phyloP scores from a whole-genome alignment of 1,284 basidiomycete species.

The Somion occarium region DNA sequence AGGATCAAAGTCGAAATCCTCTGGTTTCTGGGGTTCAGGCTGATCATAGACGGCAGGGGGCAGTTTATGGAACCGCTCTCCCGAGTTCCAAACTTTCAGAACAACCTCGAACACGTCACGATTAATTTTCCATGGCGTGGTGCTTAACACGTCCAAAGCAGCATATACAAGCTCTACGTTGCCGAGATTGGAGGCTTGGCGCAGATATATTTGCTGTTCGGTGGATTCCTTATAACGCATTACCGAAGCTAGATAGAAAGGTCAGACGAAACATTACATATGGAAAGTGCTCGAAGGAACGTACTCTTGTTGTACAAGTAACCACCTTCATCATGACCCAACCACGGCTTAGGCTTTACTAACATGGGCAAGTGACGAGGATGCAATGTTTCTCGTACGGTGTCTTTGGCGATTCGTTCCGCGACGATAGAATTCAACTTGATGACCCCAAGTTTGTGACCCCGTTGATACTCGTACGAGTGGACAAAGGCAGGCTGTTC shows the following conservation, averaged over 20 bases:
- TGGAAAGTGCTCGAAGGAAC: slow-evolving; percentile 19
- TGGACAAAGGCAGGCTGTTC: slow-evolving; percentile 91
- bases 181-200: slow-evolving; percentile 70
- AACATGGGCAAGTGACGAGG: slow-evolving; percentile 97
- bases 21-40: slow-evolving; percentile 63
- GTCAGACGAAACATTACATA: neutral
- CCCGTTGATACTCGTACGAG: slow-evolving; percentile 90
- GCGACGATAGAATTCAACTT: slow-evolving; percentile 82
- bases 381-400: slow-evolving; percentile 74
- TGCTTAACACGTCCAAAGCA: slow-evolving; percentile 87
- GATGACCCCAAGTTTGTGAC: slow-evolving; percentile 89
- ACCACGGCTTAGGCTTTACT: slow-evolving; percentile 87
- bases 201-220: slow-evolving; percentile 84
- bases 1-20: slow-evolving; percentile 62
- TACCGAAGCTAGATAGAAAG: slow-evolving; percentile 44
- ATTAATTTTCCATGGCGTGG: slow-evolving; percentile 92
- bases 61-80: slow-evolving; percentile 71
- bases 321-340: slow-evolving; percentile 74
- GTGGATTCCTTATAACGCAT: slow-evolving; percentile 94
- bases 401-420: slow-evolving; percentile 77
- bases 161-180: slow-evolving; percentile 85
- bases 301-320: slow-evolving; percentile 78
- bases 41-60: slow-evolving; percentile 62
- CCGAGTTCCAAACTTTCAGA: slow-evolving; percentile 80
- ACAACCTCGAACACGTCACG: slow-evolving; percentile 70